Evolutionary conservation across 2,329 filamentous ascomycete genomes (phyloP).

Genomic region (Diaporthe sp.): DNA sequence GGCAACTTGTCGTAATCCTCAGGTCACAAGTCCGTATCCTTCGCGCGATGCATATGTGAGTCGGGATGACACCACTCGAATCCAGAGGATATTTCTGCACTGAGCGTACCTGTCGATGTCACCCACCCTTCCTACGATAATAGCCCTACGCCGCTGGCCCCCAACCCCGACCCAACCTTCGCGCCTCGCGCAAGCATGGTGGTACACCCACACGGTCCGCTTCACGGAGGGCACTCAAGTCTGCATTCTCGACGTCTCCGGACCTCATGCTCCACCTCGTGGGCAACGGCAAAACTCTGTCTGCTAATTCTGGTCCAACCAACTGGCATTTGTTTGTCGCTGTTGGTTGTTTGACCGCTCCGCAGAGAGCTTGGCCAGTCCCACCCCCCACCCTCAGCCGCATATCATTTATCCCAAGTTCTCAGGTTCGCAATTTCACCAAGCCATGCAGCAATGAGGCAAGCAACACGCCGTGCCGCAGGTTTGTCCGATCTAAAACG

Average conservation of each 20-base stretch:
- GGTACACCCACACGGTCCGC: background rate
- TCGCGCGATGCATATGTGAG: background rate
- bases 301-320: constrained; percentile 21
- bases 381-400: constrained; percentile 29
- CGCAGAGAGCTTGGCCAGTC: constrained; percentile 16
- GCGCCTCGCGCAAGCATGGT: background rate
- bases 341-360: constrained; percentile 33
- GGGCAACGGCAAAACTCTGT: constrained; percentile 1
- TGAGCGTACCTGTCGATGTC: background rate
- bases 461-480: background rate
- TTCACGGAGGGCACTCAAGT: constrained; percentile 2
- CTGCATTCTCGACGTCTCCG: constrained; percentile 18
- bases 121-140: constrained; percentile 14
- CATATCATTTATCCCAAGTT: constrained; percentile 5
- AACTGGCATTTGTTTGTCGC: background rate
- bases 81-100: constrained; percentile 12
- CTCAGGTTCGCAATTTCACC: background rate
- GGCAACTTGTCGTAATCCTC: background rate
- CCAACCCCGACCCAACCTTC: background rate
- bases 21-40: background rate
- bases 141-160: constrained; percentile 10
- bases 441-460: background rate
- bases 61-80: background rate
- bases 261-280: background rate
- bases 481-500: too few species aligned